These are phyloP conservation scores for Melaleuca quinquenervia DNA, from an alignment of 345 rosid species.

Conservation along the genomic window DNA sequence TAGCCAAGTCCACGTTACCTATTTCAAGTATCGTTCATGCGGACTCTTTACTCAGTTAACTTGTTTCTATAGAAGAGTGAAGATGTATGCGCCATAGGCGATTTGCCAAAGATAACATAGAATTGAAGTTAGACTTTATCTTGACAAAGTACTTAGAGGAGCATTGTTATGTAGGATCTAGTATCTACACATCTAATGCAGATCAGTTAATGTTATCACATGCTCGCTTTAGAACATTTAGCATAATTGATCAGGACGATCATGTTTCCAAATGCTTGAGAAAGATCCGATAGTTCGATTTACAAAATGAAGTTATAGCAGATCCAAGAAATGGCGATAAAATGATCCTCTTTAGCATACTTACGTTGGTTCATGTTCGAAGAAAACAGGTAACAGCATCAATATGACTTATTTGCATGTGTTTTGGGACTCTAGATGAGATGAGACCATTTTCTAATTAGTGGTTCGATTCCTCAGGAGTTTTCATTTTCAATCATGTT, in stretches of 20 bases:
- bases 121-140: not conserved
- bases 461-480: not conserved
- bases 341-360: not conserved
- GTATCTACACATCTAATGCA: not conserved
- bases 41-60: not conserved
- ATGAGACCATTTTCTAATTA: not conserved
- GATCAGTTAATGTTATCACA: not conserved
- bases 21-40: not conserved
- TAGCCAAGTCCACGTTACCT: not conserved
- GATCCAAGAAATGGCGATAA: not conserved
- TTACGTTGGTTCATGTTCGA: not conserved
- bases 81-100: not conserved
- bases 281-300: not conserved
- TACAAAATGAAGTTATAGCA: not conserved
- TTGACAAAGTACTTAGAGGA: not conserved
- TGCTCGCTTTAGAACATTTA: not conserved
- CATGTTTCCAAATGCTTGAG: not conserved
- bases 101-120: not conserved
- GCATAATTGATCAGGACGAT: not conserved
- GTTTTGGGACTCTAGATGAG: not conserved
- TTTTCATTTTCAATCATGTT: not conserved
- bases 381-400: not conserved
- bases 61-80: not conserved
- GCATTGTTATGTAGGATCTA: not conserved
- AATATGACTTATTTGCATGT: not conserved